Evolutionary conservation across 225 moss, liverwort and hornwort species (phyloP), one percentile per base, ranked within the genome.

Genomic region (Antitrichia curtipendula): DNA sequence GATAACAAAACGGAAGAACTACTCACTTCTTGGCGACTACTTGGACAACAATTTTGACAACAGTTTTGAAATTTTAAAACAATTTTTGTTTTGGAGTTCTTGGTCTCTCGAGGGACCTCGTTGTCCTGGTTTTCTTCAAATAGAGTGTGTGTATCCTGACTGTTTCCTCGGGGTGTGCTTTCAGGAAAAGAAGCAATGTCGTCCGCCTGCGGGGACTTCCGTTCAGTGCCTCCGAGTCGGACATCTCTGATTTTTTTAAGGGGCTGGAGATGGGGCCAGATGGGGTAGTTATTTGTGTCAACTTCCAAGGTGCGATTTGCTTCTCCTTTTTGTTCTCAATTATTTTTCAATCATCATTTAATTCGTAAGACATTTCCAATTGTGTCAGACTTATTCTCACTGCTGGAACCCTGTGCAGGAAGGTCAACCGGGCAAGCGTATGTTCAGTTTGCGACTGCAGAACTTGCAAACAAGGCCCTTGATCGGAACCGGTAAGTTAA

Each of bases 111-210:
- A 64, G 82, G 56, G 88, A 65, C 68, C 28, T 62, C 70, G 38
- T 53, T 62, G 52, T 86, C 66, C 54, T 88, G 63, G 85, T 78
- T 76, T 61, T 84, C 22, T 75, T 61, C 40, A 16, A 40, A 57
- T 13, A 63, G 86, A 70, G 71, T 41, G 53, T 54, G 78, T 81
- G 66, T 72, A 72, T 79, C 22, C 57, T 89, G 71, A 61, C 58
- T 82, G 77, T 68, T 81, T 72, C 61, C 79, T 84, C 75, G 87
- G 72, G 60, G 49, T 85, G 65, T 66, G 71, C 85, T 90, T 80
- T 93, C 94, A 99, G 99, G 93, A 99, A 99, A 90, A 92, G 99
- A 93, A 99, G 99, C 96, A 99, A 99, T 99, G 99, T 99, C 91
- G 99, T 99, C 68, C 97, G 99, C 83, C 84, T 99, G 63, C 97